Evolutionary conservation across 495 filamentous ascomycete species (phyloP).

Genomic region (Antarctomyces pellizariae): DNA sequence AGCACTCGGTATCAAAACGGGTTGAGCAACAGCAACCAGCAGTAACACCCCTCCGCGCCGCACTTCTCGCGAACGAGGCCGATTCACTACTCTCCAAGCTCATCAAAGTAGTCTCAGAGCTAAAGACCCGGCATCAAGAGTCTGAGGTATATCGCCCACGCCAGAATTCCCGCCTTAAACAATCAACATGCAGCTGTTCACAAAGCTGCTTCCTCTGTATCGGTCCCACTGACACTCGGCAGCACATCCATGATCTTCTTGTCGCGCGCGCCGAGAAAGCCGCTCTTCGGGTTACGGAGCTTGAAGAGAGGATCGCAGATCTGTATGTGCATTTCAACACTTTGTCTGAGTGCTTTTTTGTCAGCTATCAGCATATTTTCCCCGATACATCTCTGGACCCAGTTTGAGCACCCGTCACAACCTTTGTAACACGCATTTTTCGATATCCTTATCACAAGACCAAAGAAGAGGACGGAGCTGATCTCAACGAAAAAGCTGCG

Average conservation of each 20-base stretch:
- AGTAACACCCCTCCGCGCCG: conserved; percentile 9
- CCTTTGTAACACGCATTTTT: background rate
- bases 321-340: conserved; percentile 16
- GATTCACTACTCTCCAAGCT: conserved; percentile 19
- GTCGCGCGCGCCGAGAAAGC: conserved; percentile 26
- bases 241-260: conserved; percentile 29
- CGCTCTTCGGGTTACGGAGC: conserved; percentile 24
- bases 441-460: background rate
- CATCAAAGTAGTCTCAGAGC: conserved; percentile 13
- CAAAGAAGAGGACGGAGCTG: too few relatives aligned
- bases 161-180: too few relatives aligned
- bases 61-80: conserved; percentile 17
- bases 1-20: background rate
- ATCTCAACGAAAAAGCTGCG: too few relatives aligned
- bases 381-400: too few relatives aligned
- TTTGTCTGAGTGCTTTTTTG: background rate
- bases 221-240: conserved; percentile 1
- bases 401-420: too few relatives aligned
- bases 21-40: background rate
- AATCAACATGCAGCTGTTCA: too few relatives aligned
- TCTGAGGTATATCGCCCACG: conserved; percentile 23
- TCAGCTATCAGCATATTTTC: too few relatives aligned
- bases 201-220: background rate
- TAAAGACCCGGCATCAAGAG: conserved; percentile 24
- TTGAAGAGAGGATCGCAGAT: conserved; percentile 23